These are phyloP conservation scores for Amauroascus niger DNA, from an alignment of 2,329 filamentous ascomycete species.

Conservation along the genomic window DNA sequence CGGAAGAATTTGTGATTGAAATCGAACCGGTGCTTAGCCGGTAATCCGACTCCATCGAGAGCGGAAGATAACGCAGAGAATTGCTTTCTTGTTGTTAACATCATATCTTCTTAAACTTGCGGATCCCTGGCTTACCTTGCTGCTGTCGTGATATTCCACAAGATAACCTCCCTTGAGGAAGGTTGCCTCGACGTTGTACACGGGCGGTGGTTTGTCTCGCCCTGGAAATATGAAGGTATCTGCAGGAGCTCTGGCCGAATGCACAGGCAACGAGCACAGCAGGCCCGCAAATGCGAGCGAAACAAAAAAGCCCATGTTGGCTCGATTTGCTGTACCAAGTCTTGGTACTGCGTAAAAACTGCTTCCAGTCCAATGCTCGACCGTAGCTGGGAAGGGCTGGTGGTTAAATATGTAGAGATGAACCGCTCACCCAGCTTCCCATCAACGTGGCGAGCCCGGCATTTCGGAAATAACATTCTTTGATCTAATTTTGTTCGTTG, in stretches of 20 bases:
- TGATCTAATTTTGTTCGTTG: neutral
- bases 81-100: conserved; percentile 1
- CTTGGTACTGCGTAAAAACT: neutral
- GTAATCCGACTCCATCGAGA: conserved; percentile 3
- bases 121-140: conserved; percentile 15
- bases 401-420: neutral
- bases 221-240: conserved; percentile 9
- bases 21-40: conserved; percentile 5
- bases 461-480: neutral
- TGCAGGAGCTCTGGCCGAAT: conserved; percentile 1
- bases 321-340: neutral
- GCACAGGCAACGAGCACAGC: neutral
- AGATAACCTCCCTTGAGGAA: conserved; percentile 14
- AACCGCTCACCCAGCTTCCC: neutral
- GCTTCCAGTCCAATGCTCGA: neutral
- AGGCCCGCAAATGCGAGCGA: neutral
- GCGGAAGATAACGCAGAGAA: conserved; percentile 6
- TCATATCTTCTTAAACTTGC: neutral
- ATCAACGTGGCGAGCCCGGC: too few relatives aligned
- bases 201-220: neutral
- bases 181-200: neutral
- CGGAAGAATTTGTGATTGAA: conserved; percentile 12
- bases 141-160: conserved; percentile 21
- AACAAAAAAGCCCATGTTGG: neutral
- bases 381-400: neutral